Evolutionary conservation across 163 green algal genomes (phyloP).

Genomic region (Coccomyxa subellipsoidea): DNA sequence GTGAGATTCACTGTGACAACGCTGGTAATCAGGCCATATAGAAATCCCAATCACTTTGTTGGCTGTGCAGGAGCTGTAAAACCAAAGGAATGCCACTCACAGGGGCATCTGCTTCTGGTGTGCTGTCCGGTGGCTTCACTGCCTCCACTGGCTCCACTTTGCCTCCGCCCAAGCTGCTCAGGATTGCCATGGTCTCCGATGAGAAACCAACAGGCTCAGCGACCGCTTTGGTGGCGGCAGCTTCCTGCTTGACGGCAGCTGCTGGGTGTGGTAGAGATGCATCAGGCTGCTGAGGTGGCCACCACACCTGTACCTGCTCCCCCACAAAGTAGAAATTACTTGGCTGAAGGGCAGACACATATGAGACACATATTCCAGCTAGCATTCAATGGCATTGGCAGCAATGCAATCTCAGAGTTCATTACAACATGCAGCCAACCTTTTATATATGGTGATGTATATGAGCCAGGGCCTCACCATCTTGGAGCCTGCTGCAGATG

Average conservation of each 20-base stretch:
- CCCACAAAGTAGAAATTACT: no score
- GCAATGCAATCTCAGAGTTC: neutral
- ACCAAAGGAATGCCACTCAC: neutral
- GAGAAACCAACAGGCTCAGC: neutral
- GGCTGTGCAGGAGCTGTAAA: no score
- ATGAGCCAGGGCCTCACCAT: constrained; percentile 17
- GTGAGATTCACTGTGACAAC: neutral
- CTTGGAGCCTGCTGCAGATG: constrained; percentile 23
- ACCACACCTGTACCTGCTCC: neutral
- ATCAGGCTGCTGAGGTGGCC: neutral
- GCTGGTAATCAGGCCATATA: neutral
- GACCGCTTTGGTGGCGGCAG: neutral
- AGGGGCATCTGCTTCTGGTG: neutral
- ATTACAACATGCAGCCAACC: neutral
- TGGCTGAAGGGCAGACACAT: neutral
- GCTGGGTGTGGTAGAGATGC: neutral
- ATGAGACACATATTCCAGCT: neutral
- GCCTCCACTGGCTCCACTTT: neutral
- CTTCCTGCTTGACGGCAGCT: neutral
- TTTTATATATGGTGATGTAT: neutral
- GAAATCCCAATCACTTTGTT: neutral
- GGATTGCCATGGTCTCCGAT: neutral
- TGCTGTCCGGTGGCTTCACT: neutral
- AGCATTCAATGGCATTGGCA: neutral
- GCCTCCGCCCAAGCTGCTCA: neutral